Evolutionary conservation across 345 rosid genomes (phyloP), one percentile per base, ranked within the genome.

Genomic region (Ceriops tagal): DNA sequence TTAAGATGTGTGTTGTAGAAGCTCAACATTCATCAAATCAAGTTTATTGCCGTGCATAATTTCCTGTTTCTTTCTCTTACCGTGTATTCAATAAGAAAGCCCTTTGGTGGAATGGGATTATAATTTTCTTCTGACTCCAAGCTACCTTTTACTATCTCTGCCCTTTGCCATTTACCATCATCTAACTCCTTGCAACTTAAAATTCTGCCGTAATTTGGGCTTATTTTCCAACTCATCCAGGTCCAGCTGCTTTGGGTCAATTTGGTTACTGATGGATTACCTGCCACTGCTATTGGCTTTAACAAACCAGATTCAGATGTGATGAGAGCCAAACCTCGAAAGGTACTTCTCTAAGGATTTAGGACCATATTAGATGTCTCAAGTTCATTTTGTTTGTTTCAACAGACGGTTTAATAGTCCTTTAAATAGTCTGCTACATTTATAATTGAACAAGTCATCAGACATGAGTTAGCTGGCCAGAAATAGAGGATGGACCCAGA

Each of bases 241-340:
- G 99, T 95, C 82, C 99, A 95, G 79, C 87, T 95, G 73, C 81
- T 95, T 49, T 95, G 99, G 99, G 99, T 95, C 78, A 95, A 95
- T 83, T 82, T 95, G 84, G 99, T 95, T 35, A 95, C 98, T 21
- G 99, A 95, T 85, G 99, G 99, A 62, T 79, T 95, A 83, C 99
- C 99, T 77, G 99, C 99, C 78, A 92, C 98, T 74, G 99, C 99
- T 73, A 95, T 95, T 83, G 98, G 98, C 64, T 92, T 95, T 71
- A 95, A 95, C 71, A 92, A 90, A 85, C 99, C 89, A 84, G 99
- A 95, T 70, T 85, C 90, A 27, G 98, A 95, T 73, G 98, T 95
- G 68, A 95, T 95, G 99, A 95, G 85, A 82, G 89, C 87, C 47
- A 92, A 92, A 81, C 99, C 99, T 72, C 96, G 99, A 67, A 90